Evolutionary conservation across 2,329 filamentous ascomycete genomes (phyloP).

Genomic region (Orbilia brochopaga): DNA sequence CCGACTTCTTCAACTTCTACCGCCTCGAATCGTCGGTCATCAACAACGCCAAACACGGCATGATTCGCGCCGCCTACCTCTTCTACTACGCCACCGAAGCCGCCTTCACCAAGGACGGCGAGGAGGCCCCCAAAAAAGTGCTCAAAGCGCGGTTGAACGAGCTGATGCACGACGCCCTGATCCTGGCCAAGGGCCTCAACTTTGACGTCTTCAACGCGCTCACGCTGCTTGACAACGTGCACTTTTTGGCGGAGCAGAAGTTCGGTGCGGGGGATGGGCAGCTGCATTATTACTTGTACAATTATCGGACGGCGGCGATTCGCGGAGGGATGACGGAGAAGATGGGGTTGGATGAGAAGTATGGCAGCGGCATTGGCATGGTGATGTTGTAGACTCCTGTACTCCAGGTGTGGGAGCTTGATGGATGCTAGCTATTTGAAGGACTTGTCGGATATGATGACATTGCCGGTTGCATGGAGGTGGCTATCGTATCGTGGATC

Average conservation of each 20-base stretch:
- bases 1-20: conserved; percentile 98
- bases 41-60: conserved; percentile 75
- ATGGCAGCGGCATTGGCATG: conserved; percentile 84
- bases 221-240: conserved; percentile 87
- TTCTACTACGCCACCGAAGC: conserved; percentile 94
- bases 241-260: conserved; percentile 92
- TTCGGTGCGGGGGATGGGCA: conserved; percentile 94
- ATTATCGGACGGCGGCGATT: conserved; percentile 88
- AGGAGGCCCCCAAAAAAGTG: conserved; percentile 61
- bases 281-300: conserved; percentile 96
- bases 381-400: conserved; percentile 72
- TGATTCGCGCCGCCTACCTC: conserved; percentile 87
- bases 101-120: conserved; percentile 64
- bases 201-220: conserved; percentile 98
- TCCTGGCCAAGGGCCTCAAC: conserved; percentile 79
- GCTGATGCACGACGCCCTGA: conserved; percentile 82
- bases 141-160: conserved; percentile 80
- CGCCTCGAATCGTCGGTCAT: conserved; percentile 92
- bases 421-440: not conserved
- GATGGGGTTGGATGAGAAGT: conserved; percentile 77
- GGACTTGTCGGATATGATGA: no score
- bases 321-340: conserved; percentile 80
- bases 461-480: no score
- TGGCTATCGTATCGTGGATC: no score
- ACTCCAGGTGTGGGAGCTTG: not conserved